These are phyloP conservation scores for Amylostereum chailletii DNA, from an alignment of 1,284 basidiomycete genomes.

Conservation along the genomic window DNA sequence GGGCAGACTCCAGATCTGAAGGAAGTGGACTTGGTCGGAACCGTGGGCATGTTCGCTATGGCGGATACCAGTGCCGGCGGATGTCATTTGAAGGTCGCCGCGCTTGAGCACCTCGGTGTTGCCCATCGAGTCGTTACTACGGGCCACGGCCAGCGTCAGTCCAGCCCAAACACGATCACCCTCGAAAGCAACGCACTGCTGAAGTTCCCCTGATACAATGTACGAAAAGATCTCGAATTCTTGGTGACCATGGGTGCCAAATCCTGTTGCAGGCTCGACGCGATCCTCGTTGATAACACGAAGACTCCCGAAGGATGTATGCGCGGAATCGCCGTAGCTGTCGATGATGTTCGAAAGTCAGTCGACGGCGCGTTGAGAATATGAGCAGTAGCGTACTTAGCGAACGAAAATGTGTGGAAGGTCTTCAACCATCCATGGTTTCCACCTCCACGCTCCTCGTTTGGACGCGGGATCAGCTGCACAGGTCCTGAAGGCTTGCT, in stretches of 20 bases:
- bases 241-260: slow-evolving; percentile 79
- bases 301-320: slow-evolving; percentile 41
- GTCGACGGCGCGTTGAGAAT: not conserved
- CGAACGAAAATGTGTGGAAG: slow-evolving; percentile 84
- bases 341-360: not conserved
- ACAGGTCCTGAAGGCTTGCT: slow-evolving; percentile 14
- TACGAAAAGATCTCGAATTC: slow-evolving; percentile 94
- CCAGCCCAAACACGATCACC: slow-evolving; percentile 4
- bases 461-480: slow-evolving; percentile 47
- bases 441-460: slow-evolving; percentile 66
- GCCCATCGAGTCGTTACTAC: slow-evolving; percentile 80
- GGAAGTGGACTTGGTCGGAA: slow-evolving; percentile 63
- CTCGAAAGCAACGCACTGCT: slow-evolving; percentile 45
- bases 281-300: slow-evolving; percentile 89
- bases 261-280: slow-evolving; percentile 71
- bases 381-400: slow-evolving; percentile 38
- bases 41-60: slow-evolving; percentile 75
- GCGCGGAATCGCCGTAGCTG: slow-evolving; percentile 1
- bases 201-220: slow-evolving; percentile 67
- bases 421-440: slow-evolving; percentile 90
- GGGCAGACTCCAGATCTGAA: slow-evolving; percentile 83
- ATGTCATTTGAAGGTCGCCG: slow-evolving; percentile 88
- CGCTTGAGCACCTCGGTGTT: slow-evolving; percentile 83
- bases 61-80: slow-evolving; percentile 78
- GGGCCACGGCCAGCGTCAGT: not conserved